These are phyloP conservation scores for Eudorina sp. DNA, from an alignment of 139 green algal genomes.

Conservation along the genomic window DNA sequence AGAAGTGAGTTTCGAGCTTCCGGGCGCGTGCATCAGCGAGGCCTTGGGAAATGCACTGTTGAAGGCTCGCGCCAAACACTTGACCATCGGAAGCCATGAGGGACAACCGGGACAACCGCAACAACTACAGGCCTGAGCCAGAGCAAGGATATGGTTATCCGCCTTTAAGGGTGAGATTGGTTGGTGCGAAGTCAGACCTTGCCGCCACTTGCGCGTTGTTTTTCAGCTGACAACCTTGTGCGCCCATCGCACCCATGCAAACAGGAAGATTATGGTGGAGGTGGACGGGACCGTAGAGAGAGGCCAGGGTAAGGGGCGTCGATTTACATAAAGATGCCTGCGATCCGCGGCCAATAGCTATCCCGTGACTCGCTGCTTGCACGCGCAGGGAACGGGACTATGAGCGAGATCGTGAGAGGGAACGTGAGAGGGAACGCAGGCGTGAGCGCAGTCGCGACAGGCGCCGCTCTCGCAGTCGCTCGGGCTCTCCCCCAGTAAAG, in stretches of 20 bases:
- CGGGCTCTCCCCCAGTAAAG: conserved; percentile 16
- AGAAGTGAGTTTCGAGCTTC: too few species aligned
- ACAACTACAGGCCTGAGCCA: conserved; percentile 48
- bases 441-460: conserved; percentile 10
- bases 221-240: not conserved
- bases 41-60: not conserved
- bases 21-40: not conserved
- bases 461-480: conserved; percentile 28
- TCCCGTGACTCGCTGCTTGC: too few species aligned
- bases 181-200: not conserved
- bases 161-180: not conserved
- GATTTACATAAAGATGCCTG: not conserved
- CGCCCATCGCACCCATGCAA: not conserved
- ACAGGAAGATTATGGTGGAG: conserved; percentile 15
- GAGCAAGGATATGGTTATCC: conserved; percentile 52
- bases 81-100: conserved; percentile 34
- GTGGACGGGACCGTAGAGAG: conserved; percentile 17
- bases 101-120: conserved; percentile 21
- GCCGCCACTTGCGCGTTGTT: conserved; percentile 8
- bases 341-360: too few species aligned
- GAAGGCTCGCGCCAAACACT: conserved; percentile 9
- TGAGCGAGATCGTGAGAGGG: not conserved
- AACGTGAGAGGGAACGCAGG: not conserved
- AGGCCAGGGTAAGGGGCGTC: not conserved
- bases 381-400: not conserved